Evolutionary conservation across 441 rosid species (phyloP), one percentile per base, ranked within the genome.

Genomic region (Brassica balearica): DNA sequence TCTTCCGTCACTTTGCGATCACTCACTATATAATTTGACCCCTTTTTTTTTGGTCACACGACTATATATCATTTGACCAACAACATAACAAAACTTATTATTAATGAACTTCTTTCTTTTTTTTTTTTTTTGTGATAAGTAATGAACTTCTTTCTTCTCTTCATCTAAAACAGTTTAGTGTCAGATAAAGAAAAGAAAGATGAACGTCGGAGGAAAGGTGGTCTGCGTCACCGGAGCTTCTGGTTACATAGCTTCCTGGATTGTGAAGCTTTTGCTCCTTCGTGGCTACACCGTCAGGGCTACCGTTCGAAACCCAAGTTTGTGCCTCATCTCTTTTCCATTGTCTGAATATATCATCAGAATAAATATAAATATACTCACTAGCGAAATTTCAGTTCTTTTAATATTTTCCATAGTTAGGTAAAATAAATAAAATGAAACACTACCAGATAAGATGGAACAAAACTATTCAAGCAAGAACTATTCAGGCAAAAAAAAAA

Each of bases 151-250:
- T 29, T 5, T 29, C 34, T 29, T 32, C 38, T 32, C 38, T 32
- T 32, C 36, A 32, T 32, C 36, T 32, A 32, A 32, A 32, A 43
- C 15, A 46, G 3, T 46, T 46, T 46, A 3, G 14, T 43, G 10
- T 43, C 51, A 46, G 14, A 46, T 11, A 46, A 4, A 46, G 14
- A 46, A 1, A 14, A 9, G 12, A 34, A 25, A 68, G 22, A 79
- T 79, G 79, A 65, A 20, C 27, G 80, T 81, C 3, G 77, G 27
- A 8, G 89, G 85, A 23, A 81, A 87, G 63, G 76, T 36, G 23
- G 91, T 86, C 8, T 88, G 92, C 71, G 92, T 90, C 48, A 90
- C 92, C 7, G 95, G 90, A 43, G 92, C 90, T 46, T 90, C 92
- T 2, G 89, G 94, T 36, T 90, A 87, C 85, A 58, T 90, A 7